These are phyloP conservation scores for Phytophthora aleatoria DNA, from an alignment of 352 stramenopile species.

Conservation along the genomic window DNA sequence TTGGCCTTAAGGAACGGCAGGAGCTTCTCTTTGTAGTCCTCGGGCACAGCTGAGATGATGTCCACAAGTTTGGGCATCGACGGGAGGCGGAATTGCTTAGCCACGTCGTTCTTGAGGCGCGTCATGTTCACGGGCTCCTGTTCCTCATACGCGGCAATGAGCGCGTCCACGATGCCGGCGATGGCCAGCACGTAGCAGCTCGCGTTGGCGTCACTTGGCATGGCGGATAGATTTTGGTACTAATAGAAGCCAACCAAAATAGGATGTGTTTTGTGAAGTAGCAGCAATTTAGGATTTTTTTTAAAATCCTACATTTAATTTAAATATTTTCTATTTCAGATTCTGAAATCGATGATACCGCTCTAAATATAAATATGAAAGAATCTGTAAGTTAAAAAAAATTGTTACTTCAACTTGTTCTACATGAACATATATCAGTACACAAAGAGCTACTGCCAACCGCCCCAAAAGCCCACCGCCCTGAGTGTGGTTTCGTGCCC, in stretches of 20 bases:
- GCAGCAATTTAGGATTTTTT: neutral
- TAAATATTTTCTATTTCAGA: too few species aligned
- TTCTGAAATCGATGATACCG: too few species aligned
- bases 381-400: too few species aligned
- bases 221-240: neutral
- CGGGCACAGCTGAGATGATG: slow-evolving; percentile 95
- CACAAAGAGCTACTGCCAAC: too few species aligned
- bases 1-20: slow-evolving; percentile 95
- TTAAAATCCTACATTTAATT: too few species aligned
- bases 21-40: slow-evolving; percentile 92
- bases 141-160: slow-evolving; percentile 92
- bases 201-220: slow-evolving; percentile 15
- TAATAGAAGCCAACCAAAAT: neutral
- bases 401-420: too few species aligned
- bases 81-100: slow-evolving; percentile 90
- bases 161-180: slow-evolving; percentile 90
- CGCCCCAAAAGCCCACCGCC: too few species aligned
- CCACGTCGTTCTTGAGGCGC: slow-evolving; percentile 91
- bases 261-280: neutral
- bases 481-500: too few species aligned
- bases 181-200: slow-evolving; percentile 81
- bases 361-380: too few species aligned
- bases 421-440: too few species aligned
- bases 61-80: slow-evolving; percentile 95
- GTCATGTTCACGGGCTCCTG: slow-evolving; percentile 94